Percentiles rank a stretch among this genome's conserved stretches.
Conservation (phyloP, 257 asterid species). For the Petunia secreta region DNA sequence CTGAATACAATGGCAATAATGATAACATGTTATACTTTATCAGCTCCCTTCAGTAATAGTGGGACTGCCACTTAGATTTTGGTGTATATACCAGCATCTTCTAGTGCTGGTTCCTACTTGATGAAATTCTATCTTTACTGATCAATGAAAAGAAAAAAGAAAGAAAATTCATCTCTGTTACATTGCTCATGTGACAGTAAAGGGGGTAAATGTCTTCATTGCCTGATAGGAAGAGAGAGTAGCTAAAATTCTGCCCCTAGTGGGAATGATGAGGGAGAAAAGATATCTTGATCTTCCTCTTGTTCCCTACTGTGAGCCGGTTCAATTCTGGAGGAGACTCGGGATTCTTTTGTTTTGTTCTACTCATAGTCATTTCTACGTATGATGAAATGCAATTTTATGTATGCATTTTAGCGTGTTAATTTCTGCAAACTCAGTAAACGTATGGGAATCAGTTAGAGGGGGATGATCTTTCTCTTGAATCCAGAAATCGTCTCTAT, state of each 20-base stretch:
- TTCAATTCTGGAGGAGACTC: neutral
- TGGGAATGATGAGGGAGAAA: neutral
- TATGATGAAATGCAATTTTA: neutral
- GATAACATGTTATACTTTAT: neutral
- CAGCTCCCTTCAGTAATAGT: neutral
- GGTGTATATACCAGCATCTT: neutral
- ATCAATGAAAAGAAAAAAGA: neutral
- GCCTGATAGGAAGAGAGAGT: neutral
- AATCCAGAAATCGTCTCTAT: neutral
- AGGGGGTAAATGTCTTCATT: neutral
- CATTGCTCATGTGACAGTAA: neutral
- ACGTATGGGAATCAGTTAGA: neutral
- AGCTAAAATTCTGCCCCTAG: neutral
- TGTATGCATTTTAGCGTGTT: neutral
- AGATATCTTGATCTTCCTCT: neutral
- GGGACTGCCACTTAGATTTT: neutral
- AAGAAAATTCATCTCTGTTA: slow-evolving; percentile 3
- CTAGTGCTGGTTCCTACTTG: neutral
- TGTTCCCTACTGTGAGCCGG: neutral
- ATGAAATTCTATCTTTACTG: neutral
- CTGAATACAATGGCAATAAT: neutral
- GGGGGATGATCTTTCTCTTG: slow-evolving; percentile 12
- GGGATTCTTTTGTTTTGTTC: neutral
- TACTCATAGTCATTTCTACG: neutral
- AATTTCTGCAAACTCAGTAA: neutral